phyloP scores from a whole-genome alignment of 345 rosid species.

The Gossypium turneri region DNA sequence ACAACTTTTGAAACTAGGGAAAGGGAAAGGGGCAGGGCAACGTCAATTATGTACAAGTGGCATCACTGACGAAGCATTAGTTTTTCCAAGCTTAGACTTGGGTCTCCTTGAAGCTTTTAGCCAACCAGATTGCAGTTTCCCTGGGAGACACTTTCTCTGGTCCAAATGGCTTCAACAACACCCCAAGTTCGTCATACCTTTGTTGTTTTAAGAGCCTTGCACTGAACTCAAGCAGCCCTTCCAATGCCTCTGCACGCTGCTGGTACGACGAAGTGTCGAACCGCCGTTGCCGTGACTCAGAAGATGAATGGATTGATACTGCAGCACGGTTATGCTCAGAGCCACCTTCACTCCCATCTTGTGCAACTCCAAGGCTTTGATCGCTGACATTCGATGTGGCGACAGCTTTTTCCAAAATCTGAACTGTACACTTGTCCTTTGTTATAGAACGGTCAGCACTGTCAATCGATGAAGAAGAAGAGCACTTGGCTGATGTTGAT shows the following conservation, averaged over 20 bases:
- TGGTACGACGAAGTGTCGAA: slow-evolving; percentile 87
- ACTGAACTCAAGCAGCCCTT: slow-evolving; percentile 90
- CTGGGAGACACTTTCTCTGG: slow-evolving; percentile 88
- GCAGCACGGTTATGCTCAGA: slow-evolving; percentile 31
- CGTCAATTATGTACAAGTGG: slow-evolving; percentile 15
- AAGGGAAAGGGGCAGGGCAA: background rate
- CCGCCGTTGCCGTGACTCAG: slow-evolving; percentile 46
- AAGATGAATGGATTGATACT: slow-evolving; percentile 43
- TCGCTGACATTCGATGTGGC: slow-evolving; percentile 23
- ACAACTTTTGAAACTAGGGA: background rate
- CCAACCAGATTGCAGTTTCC: slow-evolving; percentile 95
- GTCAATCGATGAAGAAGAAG: slow-evolving; percentile 26
- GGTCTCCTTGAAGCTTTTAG: slow-evolving; percentile 93
- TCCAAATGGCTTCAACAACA: slow-evolving; percentile 88
- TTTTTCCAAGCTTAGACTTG: slow-evolving; percentile 22
- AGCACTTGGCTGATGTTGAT: slow-evolving; percentile 43
- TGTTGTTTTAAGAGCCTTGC: slow-evolving; percentile 71
- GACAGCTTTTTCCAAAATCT: slow-evolving; percentile 29
- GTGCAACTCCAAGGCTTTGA: slow-evolving; percentile 26
- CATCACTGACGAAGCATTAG: background rate
- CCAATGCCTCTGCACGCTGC: slow-evolving; percentile 97
- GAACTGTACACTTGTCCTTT: slow-evolving; percentile 76
- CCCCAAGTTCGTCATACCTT: slow-evolving; percentile 82
- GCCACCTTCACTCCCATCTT: slow-evolving; percentile 22
- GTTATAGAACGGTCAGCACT: slow-evolving; percentile 53